These are phyloP conservation scores for Wallacemonas sp. DNA, from an alignment of 208 protist species.

Conservation along the genomic window DNA sequence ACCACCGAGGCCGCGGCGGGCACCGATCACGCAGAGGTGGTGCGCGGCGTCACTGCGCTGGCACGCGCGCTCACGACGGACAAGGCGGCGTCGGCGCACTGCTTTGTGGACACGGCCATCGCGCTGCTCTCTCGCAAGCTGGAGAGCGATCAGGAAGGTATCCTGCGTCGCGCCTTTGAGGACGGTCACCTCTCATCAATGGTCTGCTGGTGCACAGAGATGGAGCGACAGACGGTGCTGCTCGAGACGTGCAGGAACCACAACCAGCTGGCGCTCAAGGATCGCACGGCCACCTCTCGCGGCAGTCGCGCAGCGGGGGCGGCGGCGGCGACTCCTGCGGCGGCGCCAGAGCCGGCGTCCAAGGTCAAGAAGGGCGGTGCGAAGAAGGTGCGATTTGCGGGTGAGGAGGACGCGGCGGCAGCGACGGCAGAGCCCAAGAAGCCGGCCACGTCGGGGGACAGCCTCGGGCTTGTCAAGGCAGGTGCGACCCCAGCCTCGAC, in stretches of 20 bases:
- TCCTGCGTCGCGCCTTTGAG: conserved; percentile 55
- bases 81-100: not conserved
- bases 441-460: not conserved
- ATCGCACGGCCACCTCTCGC: conserved; percentile 1
- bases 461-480: not conserved
- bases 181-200: conserved; percentile 47
- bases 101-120: conserved; percentile 54
- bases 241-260: conserved; percentile 58
- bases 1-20: not conserved
- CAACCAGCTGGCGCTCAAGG: conserved; percentile 34
- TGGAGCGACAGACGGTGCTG: conserved; percentile 69
- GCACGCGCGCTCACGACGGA: not conserved
- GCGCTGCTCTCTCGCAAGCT: conserved; percentile 73
- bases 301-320: not conserved
- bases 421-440: not conserved
- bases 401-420: not conserved
- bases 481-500: conserved; percentile 12
- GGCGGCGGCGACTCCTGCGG: not conserved
- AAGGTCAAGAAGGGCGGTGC: not conserved
- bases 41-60: not conserved
- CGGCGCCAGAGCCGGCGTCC: not conserved
- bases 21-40: not conserved
- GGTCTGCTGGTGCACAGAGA: conserved; percentile 73
- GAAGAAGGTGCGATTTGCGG: conserved; percentile 21
- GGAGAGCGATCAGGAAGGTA: conserved; percentile 40